Evolutionary conservation across 768 basidiomycete genomes (phyloP).

Genomic region (Daedalea quercina): DNA sequence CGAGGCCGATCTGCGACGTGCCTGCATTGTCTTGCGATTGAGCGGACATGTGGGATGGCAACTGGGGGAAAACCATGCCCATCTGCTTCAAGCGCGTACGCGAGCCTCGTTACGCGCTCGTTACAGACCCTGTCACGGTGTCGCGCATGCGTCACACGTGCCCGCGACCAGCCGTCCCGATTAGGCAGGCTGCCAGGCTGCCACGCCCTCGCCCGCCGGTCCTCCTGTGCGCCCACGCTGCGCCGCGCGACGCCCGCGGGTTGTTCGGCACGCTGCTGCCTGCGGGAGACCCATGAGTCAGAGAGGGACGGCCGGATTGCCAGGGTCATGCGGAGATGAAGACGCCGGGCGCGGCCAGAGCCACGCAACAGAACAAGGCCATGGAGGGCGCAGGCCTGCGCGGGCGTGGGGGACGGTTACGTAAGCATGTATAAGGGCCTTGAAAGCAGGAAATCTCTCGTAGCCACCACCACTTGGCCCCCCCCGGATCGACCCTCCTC

Average conservation of each 20-base stretch:
- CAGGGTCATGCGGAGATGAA: neutral
- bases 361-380: neutral
- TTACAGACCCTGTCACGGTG: neutral
- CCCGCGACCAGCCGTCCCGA: neutral
- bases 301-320: neutral
- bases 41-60: slow-evolving; percentile 17
- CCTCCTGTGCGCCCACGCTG: neutral
- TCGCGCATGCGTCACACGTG: slow-evolving; percentile 1
- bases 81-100: neutral
- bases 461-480: slow-evolving; percentile 29
- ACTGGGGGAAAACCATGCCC: slow-evolving; percentile 29
- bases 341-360: neutral
- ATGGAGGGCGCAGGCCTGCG: too few species aligned
- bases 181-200: neutral
- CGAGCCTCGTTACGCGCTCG: neutral
- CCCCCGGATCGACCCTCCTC: slow-evolving; percentile 34
- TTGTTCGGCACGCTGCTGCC: neutral
- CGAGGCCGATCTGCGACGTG: slow-evolving; percentile 38
- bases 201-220: neutral
- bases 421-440: slow-evolving; percentile 13
- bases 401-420: slow-evolving; percentile 11
- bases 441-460: slow-evolving; percentile 16
- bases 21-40: slow-evolving; percentile 25
- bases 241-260: neutral
- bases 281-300: neutral